phyloP scores from a whole-genome alignment of 163 green algal species.

The Coccomyxa subellipsoidea region DNA sequence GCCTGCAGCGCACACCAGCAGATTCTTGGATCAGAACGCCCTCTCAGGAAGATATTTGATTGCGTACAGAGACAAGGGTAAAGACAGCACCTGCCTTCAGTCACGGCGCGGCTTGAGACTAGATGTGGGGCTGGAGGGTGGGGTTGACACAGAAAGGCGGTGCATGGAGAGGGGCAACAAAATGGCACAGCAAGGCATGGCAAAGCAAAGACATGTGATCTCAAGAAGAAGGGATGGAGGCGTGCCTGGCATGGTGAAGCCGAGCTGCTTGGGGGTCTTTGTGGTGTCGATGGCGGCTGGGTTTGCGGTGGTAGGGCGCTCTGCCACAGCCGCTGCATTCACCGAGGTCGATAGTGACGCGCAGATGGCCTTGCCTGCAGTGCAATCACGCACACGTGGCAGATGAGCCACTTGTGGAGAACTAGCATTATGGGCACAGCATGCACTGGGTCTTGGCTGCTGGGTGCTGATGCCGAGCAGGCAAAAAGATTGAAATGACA shows the following conservation, averaged over 20 bases:
- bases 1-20: constrained; percentile 9
- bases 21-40: too few relatives aligned
- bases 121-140: too few relatives aligned
- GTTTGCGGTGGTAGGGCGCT: not conserved
- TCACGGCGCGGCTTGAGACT: too few relatives aligned
- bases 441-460: too few relatives aligned
- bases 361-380: not conserved
- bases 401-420: too few relatives aligned
- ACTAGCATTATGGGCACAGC: too few relatives aligned
- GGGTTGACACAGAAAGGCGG: not conserved
- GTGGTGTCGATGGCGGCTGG: not conserved
- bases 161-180: not conserved
- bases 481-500: too few relatives aligned
- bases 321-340: not conserved
- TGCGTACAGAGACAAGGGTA: too few relatives aligned
- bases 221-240: not conserved
- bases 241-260: constrained; percentile 4
- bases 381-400: too few relatives aligned
- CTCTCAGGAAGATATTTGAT: too few relatives aligned
- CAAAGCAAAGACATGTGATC: not conserved
- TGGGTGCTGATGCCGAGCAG: too few relatives aligned
- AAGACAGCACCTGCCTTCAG: too few relatives aligned
- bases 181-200: not conserved
- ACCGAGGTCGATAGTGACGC: not conserved
- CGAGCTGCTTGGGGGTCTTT: constrained; percentile 7